A percentile compares a stretch with the other conserved stretches of the same genome.
These are phyloP conservation scores for Arthromyces matolae DNA, from an alignment of 768 basidiomycete genomes.

Conservation along the genomic window DNA sequence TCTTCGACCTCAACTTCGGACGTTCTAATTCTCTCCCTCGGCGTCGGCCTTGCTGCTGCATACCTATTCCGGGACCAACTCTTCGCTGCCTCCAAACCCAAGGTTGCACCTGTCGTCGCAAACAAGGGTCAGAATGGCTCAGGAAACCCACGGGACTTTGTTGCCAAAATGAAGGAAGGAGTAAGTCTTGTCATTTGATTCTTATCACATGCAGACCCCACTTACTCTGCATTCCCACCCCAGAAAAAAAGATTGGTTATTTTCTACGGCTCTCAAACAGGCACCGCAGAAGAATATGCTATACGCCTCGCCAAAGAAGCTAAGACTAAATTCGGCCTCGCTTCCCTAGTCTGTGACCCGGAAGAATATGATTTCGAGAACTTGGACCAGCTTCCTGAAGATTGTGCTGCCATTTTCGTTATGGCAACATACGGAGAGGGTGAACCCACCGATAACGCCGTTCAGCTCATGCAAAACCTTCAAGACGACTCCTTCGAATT, in stretches of 20 bases:
- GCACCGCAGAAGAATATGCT: conserved; percentile 97
- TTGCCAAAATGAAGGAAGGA: conserved; percentile 89
- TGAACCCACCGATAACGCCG: conserved; percentile 97
- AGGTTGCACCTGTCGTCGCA: conserved; percentile 41
- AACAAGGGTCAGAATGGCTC: conserved; percentile 58
- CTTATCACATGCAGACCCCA: background rate
- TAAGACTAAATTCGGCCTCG: conserved; percentile 92
- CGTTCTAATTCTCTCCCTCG: conserved; percentile 65
- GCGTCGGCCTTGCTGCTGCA: conserved; percentile 68
- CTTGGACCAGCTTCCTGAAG: conserved; percentile 85
- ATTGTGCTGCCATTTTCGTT: conserved; percentile 88
- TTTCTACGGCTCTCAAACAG: conserved; percentile 98
- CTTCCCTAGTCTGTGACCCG: conserved; percentile 95
- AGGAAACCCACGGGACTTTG: conserved; percentile 90
- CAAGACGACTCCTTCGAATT: conserved; percentile 87
- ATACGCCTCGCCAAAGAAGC: conserved; percentile 97
- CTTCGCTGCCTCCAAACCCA: conserved; percentile 65
- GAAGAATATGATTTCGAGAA: conserved; percentile 99
- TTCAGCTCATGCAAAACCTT: conserved; percentile 89
- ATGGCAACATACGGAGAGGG: conserved; percentile 99
- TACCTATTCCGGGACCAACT: conserved; percentile 85
- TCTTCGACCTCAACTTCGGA: conserved; percentile 67
- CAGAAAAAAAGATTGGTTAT: conserved; percentile 97
- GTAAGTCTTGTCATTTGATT: conserved; percentile 45
- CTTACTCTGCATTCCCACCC: conserved; percentile 1